These are phyloP conservation scores for Colletotrichum graminicola DNA, from an alignment of 2,329 filamentous ascomycete species.

Conservation along the genomic window DNA sequence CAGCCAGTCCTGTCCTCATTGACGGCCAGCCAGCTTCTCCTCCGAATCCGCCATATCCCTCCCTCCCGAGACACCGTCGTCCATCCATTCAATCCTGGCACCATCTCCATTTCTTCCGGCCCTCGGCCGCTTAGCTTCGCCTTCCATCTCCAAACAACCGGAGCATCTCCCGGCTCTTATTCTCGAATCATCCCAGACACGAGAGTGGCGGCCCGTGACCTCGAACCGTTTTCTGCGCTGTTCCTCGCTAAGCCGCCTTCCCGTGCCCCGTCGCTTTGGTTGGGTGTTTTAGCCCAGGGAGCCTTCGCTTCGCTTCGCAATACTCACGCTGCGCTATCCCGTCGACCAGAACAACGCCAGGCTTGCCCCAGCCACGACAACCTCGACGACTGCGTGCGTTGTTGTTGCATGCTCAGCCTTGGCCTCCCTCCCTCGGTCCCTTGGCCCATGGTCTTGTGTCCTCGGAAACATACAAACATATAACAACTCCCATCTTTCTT, in stretches of 20 bases:
- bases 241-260: slow-evolving; percentile 27
- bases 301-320: slow-evolving; percentile 17
- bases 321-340: slow-evolving; percentile 42
- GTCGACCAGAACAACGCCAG: slow-evolving; percentile 30
- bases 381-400: slow-evolving; percentile 22
- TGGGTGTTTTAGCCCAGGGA: slow-evolving; percentile 29
- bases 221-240: slow-evolving; percentile 5
- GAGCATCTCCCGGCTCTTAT: slow-evolving; percentile 8
- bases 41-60: slow-evolving; percentile 1
- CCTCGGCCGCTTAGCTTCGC: not conserved
- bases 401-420: slow-evolving; percentile 17
- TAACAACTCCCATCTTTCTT: not conserved
- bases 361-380: slow-evolving; percentile 21
- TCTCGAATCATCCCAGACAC: slow-evolving; percentile 11
- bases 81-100: slow-evolving; percentile 4
- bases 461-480: slow-evolving; percentile 15
- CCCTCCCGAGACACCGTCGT: slow-evolving; percentile 13
- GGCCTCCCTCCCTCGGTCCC: slow-evolving; percentile 22
- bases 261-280: slow-evolving; percentile 24
- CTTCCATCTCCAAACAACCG: not conserved
- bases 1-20: not conserved
- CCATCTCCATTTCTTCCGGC: not conserved
- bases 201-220: slow-evolving; percentile 34
- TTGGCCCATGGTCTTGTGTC: slow-evolving; percentile 11
- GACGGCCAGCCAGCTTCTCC: slow-evolving; percentile 5